These are phyloP conservation scores for Tranzscheliella williamsii DNA, from an alignment of 1,284 basidiomycete genomes.

Conservation along the genomic window DNA sequence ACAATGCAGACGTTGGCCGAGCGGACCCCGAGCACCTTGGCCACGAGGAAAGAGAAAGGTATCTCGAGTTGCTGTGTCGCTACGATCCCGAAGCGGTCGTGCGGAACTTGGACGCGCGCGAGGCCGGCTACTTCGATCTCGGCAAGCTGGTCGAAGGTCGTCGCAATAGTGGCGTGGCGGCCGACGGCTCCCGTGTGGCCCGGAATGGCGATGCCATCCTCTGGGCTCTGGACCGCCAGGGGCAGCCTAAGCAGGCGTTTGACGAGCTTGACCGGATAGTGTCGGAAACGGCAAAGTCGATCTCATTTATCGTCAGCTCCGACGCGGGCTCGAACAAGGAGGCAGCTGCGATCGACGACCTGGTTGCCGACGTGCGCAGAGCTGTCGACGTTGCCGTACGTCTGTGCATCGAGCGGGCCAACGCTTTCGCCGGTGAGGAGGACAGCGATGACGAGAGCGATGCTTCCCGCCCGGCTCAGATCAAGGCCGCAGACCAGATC, in stretches of 20 bases:
- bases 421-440: constrained; percentile 17
- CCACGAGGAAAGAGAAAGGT: constrained; percentile 67
- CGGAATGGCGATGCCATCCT: constrained; percentile 76
- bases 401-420: constrained; percentile 29
- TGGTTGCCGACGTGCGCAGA: constrained; percentile 17
- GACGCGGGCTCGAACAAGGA: not conserved
- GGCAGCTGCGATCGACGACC: not conserved
- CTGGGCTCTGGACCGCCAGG: constrained; percentile 76
- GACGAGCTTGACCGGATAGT: constrained; percentile 37
- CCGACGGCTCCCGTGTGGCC: constrained; percentile 16
- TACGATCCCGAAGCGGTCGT: constrained; percentile 73
- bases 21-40: constrained; percentile 63
- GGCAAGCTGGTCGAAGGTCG: constrained; percentile 69
- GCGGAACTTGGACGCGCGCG: constrained; percentile 69
- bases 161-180: constrained; percentile 56
- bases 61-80: constrained; percentile 74
- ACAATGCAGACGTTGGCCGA: constrained; percentile 21
- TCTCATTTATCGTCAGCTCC: not conserved
- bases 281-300: constrained; percentile 43
- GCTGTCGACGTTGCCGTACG: constrained; percentile 40
- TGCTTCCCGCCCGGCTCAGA: not conserved
- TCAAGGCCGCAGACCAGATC: constrained; percentile 1
- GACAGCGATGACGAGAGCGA: constrained; percentile 32
- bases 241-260: constrained; percentile 67
- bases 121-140: constrained; percentile 69